Evolutionary conservation across 108 stramenopile species (phyloP).

Genomic region (Craspedostauros australis): DNA sequence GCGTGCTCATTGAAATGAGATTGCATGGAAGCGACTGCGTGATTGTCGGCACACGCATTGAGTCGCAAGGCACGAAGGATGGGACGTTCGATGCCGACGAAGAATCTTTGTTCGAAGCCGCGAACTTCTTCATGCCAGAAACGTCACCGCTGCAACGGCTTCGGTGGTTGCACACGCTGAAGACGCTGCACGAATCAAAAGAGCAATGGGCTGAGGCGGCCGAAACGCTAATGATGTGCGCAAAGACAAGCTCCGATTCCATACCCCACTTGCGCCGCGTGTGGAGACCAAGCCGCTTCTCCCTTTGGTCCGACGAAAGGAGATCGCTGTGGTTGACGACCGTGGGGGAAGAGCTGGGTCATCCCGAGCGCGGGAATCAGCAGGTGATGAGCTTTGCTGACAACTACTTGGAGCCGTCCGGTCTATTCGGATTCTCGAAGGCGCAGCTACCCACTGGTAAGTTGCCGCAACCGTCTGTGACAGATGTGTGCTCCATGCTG

Average conservation of each 20-base stretch:
- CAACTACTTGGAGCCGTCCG: constrained; percentile 55
- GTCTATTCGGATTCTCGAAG: constrained; percentile 6
- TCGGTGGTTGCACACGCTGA: constrained; percentile 69
- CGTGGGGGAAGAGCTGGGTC: constrained; percentile 42
- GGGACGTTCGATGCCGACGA: constrained; percentile 83
- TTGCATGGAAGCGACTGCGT: constrained; percentile 31
- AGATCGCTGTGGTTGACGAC: constrained; percentile 66
- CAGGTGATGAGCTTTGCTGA: constrained; percentile 70
- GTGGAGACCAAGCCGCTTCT: constrained; percentile 73
- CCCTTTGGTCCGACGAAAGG: constrained; percentile 59
- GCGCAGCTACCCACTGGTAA: constrained; percentile 6
- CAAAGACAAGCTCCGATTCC: constrained; percentile 58
- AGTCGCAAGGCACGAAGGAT: background rate
- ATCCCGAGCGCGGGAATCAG: constrained; percentile 47
- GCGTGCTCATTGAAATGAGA: constrained; percentile 78
- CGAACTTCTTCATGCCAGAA: constrained; percentile 71
- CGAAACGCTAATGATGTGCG: constrained; percentile 68
- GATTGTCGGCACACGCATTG: constrained; percentile 35
- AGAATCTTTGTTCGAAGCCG: constrained; percentile 81
- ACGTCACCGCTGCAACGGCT: constrained; percentile 61
- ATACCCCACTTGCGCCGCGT: constrained; percentile 50
- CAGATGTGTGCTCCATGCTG: constrained; percentile 43
- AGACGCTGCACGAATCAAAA: constrained; percentile 64
- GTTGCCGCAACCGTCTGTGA: constrained; percentile 42
- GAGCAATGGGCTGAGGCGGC: constrained; percentile 81